Conservation (phyloP, 164 flowering plant genomes). For the Magnolia sinica region DNA sequence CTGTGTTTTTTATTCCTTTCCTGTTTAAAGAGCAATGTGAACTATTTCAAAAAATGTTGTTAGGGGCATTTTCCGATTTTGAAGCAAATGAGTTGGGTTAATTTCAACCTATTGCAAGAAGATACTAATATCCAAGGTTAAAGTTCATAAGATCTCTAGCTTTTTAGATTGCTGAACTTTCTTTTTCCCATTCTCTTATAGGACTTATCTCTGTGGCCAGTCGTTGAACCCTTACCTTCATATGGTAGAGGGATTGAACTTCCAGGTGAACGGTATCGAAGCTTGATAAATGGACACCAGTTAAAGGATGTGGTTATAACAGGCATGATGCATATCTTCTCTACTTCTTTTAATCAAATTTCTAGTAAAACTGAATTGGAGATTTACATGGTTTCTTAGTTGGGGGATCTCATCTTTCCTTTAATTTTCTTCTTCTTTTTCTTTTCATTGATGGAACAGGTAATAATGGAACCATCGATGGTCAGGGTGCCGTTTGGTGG, state of each 20-base stretch:
- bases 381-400: background rate
- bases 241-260: conserved; percentile 85
- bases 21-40: no score
- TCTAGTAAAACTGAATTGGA: background rate
- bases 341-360: background rate
- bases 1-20: no score
- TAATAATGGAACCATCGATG: conserved; percentile 90
- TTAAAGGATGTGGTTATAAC: conserved; percentile 80
- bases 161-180: background rate
- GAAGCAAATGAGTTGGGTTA: no score
- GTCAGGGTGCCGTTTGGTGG: conserved; percentile 97
- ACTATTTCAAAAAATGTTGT: no score
- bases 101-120: no score
- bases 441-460: conserved; percentile 38
- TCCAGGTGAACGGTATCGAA: conserved; percentile 67
- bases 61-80: no score
- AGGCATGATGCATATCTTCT: conserved; percentile 34
- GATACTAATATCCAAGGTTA: background rate
- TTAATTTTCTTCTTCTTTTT: no score
- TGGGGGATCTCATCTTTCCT: background rate
- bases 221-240: conserved; percentile 71
- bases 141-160: background rate
- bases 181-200: conserved; percentile 12
- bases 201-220: conserved; percentile 66
- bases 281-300: conserved; percentile 65